Percentiles rank a stretch among this genome's conserved stretches.
These are phyloP conservation scores for Neoarthrinium moseri DNA, from an alignment of 2,329 filamentous ascomycete species.

Conservation along the genomic window DNA sequence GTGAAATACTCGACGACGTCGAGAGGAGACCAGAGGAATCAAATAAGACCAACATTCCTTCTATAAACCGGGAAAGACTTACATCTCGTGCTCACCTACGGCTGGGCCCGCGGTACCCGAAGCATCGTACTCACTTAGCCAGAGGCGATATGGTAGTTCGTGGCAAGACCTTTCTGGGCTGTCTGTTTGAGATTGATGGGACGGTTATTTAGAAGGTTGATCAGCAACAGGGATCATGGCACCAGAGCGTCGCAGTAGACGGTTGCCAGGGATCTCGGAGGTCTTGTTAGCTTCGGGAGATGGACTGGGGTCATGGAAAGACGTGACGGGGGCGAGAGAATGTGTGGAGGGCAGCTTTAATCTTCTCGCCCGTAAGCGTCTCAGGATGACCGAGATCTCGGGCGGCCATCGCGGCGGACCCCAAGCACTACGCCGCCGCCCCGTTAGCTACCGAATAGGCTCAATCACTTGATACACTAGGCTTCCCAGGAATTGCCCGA, in stretches of 20 bases:
- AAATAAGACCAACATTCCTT: not conserved
- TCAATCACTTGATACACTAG: slow-evolving; percentile 20
- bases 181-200: slow-evolving; percentile 53
- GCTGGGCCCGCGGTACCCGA: not conserved
- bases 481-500: not conserved
- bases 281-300: slow-evolving; percentile 12
- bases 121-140: slow-evolving; percentile 6
- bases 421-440: slow-evolving; percentile 2
- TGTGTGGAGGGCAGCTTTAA: slow-evolving; percentile 14
- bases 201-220: slow-evolving; percentile 44
- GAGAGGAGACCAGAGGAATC: not conserved
- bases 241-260: slow-evolving; percentile 19
- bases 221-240: slow-evolving; percentile 36
- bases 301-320: slow-evolving; percentile 19
- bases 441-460: slow-evolving; percentile 15
- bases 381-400: slow-evolving; percentile 10
- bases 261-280: slow-evolving; percentile 15
- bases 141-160: not conserved
- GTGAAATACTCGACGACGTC: not conserved
- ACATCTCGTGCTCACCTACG: slow-evolving; percentile 3
- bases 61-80: not conserved
- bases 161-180: slow-evolving; percentile 1
- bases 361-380: slow-evolving; percentile 14
- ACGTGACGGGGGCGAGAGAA: slow-evolving; percentile 17
- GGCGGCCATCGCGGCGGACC: slow-evolving; percentile 15